These are phyloP conservation scores for Russula ochroleuca DNA, from an alignment of 768 basidiomycete species.

Conservation along the genomic window DNA sequence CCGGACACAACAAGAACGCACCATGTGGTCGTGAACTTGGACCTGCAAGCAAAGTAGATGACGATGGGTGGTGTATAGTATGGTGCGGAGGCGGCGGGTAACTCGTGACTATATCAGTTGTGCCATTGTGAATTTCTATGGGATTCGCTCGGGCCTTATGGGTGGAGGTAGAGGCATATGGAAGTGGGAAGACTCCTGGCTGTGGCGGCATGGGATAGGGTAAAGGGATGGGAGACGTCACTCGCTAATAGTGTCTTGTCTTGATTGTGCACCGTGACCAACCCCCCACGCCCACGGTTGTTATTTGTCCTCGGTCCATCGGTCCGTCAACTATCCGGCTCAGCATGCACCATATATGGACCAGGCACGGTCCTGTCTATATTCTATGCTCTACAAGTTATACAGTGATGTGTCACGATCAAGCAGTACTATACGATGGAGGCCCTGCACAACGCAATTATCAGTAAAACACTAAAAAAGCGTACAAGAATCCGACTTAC, in stretches of 20 bases:
- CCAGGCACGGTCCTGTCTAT: not conserved
- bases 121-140: constrained; percentile 31
- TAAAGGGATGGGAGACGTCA: not conserved
- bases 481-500: constrained; percentile 39
- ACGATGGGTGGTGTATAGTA: constrained; percentile 40
- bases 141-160: constrained; percentile 39
- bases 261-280: not conserved
- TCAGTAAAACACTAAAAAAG: not conserved
- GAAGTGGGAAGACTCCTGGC: constrained; percentile 61
- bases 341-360: not conserved
- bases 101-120: constrained; percentile 33
- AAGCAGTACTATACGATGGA: constrained; percentile 37
- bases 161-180: constrained; percentile 49
- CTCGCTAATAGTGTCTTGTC: not conserved
- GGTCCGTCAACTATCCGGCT: not conserved
- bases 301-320: not conserved
- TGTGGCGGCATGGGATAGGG: constrained; percentile 57
- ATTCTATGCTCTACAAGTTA: constrained; percentile 17
- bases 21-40: constrained; percentile 17
- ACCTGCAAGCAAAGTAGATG: constrained; percentile 40
- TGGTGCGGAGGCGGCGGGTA: constrained; percentile 42
- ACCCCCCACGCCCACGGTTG: not conserved
- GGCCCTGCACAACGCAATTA: constrained; percentile 35
- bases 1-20: constrained; percentile 2
- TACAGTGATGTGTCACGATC: constrained; percentile 15